phyloP scores from a whole-genome alignment of 805 yeast species.

The Teunomyces barrocoloradensis region DNA sequence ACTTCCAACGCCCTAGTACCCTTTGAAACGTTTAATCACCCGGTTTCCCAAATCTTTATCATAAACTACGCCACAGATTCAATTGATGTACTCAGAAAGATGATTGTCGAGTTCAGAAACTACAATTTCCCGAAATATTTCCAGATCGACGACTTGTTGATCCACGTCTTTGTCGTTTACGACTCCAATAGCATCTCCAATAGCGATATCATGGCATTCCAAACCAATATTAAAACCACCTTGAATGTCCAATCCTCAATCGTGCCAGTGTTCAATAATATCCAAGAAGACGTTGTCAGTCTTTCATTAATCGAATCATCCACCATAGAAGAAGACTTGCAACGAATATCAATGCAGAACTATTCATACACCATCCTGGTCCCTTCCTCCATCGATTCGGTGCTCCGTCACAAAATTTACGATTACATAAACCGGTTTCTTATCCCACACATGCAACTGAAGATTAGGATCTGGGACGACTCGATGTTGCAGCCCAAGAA shows the following conservation, averaged over 20 bases:
- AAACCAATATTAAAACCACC: conserved; percentile 21
- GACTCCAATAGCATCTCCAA: conserved; percentile 19
- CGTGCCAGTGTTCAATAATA: conserved; percentile 15
- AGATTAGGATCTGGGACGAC: conserved; percentile 83
- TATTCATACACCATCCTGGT: conserved; percentile 16
- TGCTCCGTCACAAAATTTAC: conserved; percentile 37
- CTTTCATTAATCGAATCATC: conserved; percentile 26
- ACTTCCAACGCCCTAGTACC: conserved; percentile 63
- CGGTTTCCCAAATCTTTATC: conserved; percentile 70
- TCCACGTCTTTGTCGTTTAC: conserved; percentile 35
- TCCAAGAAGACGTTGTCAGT: conserved; percentile 1
- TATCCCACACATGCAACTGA: conserved; percentile 82
- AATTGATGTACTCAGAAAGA: conserved; percentile 54
- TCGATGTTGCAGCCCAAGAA: conserved; percentile 72
- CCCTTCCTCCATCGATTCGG: conserved; percentile 39
- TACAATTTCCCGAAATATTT: conserved; percentile 63
- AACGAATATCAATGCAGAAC: conserved; percentile 27
- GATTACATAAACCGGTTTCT: conserved; percentile 51
- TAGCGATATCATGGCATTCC: conserved; percentile 32
- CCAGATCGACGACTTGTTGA: conserved; percentile 60
- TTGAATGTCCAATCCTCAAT: conserved; percentile 29
- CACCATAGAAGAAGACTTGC: conserved; percentile 51
- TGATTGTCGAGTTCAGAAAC: conserved; percentile 47
- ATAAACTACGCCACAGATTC: conserved; percentile 53
- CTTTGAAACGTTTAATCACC: conserved; percentile 86